Evolutionary conservation across 2,329 filamentous ascomycete species (phyloP).

Genomic region (Apiospora phragmitis): DNA sequence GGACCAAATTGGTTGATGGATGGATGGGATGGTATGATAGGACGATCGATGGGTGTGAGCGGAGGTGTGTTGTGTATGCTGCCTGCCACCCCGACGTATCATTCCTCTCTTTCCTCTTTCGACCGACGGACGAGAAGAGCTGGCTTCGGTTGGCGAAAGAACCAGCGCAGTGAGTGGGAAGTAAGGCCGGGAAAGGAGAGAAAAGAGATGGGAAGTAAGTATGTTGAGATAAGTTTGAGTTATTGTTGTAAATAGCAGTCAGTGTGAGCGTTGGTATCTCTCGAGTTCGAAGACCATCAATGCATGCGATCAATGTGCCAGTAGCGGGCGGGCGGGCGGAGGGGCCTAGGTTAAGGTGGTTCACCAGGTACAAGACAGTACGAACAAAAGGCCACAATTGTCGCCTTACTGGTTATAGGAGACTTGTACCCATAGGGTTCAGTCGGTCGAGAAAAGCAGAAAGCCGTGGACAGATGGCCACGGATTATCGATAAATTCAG

Average conservation of each 20-base stretch:
- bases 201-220: not conserved
- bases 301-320: not conserved
- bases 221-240: not conserved
- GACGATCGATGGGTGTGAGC: slow-evolving; percentile 1
- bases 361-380: not conserved
- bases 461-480: not conserved
- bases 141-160: not conserved
- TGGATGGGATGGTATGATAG: slow-evolving; percentile 7
- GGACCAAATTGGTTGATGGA: not conserved
- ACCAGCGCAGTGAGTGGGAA: not conserved
- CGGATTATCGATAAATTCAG: slow-evolving; percentile 6
- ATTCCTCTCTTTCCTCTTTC: slow-evolving; percentile 2
- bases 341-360: not conserved
- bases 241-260: not conserved
- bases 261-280: not conserved
- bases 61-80: slow-evolving; percentile 2
- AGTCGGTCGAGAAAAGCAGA: not conserved
- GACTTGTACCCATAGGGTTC: not conserved
- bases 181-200: not conserved
- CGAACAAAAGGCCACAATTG: not conserved
- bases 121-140: not conserved
- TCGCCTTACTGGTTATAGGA: not conserved
- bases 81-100: not conserved
- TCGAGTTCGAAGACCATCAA: not conserved
- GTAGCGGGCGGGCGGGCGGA: not conserved